Evolutionary conservation across 768 basidiomycete genomes (phyloP).

Genomic region (Trametes villosa): DNA sequence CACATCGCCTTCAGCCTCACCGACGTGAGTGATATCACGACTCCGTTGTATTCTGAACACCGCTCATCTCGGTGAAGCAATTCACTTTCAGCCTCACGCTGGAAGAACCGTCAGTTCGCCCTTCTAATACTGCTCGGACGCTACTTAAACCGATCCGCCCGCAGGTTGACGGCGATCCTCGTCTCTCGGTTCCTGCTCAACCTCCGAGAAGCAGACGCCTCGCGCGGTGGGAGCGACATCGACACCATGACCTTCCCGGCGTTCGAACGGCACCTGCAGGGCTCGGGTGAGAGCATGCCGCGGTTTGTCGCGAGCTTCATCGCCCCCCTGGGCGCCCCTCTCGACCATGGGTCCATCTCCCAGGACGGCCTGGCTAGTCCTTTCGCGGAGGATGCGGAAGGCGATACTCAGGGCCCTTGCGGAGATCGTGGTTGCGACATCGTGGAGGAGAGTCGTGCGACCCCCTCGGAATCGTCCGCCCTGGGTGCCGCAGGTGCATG

Average conservation of each 20-base stretch:
- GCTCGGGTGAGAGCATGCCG: not conserved
- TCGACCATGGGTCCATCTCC: not conserved
- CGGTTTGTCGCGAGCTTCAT: not conserved
- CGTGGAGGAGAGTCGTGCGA: too few relatives aligned
- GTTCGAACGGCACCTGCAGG: not conserved
- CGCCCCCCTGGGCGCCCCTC: slow-evolving; percentile 1
- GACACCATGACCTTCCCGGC: not conserved
- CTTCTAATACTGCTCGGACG: too few relatives aligned
- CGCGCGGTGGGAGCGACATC: too few relatives aligned
- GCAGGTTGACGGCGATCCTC: slow-evolving; percentile 7
- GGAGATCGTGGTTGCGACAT: too few relatives aligned
- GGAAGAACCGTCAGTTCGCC: slow-evolving; percentile 4
- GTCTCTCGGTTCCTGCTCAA: slow-evolving; percentile 15
- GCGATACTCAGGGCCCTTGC: too few relatives aligned
- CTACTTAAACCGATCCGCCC: not conserved
- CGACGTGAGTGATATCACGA: not conserved
- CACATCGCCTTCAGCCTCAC: slow-evolving; percentile 3
- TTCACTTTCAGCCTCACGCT: slow-evolving; percentile 1
- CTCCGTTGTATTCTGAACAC: not conserved
- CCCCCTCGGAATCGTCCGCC: too few relatives aligned
- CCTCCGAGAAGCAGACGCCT: not conserved
- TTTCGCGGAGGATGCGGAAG: too few relatives aligned
- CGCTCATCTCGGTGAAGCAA: not conserved
- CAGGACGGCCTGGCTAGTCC: not conserved
- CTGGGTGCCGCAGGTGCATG: too few relatives aligned